phyloP scores from a whole-genome alignment of 78 protist species.

The Dictyostelium intermedium region DNA sequence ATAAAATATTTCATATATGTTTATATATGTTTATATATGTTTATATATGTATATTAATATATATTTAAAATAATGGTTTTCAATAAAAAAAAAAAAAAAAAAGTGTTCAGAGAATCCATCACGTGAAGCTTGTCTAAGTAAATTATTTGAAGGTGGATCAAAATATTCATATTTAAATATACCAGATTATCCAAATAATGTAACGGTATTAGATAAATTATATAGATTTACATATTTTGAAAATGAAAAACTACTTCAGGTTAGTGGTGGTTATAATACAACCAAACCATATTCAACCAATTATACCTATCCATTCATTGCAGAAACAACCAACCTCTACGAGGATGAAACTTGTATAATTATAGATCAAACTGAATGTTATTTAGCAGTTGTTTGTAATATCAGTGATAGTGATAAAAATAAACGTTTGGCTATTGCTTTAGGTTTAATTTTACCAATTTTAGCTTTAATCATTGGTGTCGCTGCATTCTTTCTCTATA shows the following conservation, averaged over 20 bases:
- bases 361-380: not conserved
- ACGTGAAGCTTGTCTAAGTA: not conserved
- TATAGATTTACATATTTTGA: not conserved
- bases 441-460: not conserved
- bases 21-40: not conserved
- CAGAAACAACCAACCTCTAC: not conserved
- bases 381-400: not conserved
- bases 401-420: not conserved
- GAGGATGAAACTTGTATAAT: not conserved
- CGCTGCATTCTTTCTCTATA: not conserved
- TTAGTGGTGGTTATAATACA: not conserved
- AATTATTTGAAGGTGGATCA: not conserved
- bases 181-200: not conserved
- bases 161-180: not conserved
- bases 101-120: not conserved
- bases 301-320: not conserved
- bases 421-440: not conserved
- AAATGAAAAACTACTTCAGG: not conserved
- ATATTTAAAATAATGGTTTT: no score
- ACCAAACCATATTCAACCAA: not conserved
- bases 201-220: not conserved
- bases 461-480: not conserved
- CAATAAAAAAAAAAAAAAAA: not conserved
- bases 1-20: no score
- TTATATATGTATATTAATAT: not conserved